Base-by-base conservation (phyloP, 1,284 basidiomycete genomes). In the Cutaneotrichosporon sp. region DNA sequence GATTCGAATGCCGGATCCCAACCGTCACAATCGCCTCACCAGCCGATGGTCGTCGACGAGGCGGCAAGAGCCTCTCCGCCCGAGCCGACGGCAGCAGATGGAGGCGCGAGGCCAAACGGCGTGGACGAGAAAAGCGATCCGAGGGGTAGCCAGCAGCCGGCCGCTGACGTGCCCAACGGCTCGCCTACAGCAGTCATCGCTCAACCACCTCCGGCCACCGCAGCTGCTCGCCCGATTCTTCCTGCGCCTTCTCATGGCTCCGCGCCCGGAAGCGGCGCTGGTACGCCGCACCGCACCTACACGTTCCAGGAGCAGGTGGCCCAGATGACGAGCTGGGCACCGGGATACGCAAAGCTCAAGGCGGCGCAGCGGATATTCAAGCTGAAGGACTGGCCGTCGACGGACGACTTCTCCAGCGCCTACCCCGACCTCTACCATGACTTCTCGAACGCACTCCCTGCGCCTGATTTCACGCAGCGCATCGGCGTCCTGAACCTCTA, bases 371-470 rank as follows among this genome's bases (percentile, higher is more conserved):
- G 42, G 24, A 59, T 63, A 18, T 53, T 56, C 46, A 63, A 59
- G 34, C 54, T 58, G 6, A 50, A 64, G 87, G 95, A 98, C 77
- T 97, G 94, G 93, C 95, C 95, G 2, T 85, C 89, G 0, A 88
- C 88, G 2, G 84, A 86, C 3, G 92, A 95, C 65, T 95, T 97
- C 79, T 88, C 88, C 70, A 82, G 83, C 2, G 85, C 86, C 5
- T 93, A 94, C 71, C 94, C 94, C 0, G 87, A 89, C 64, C 81
- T 97, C n/a, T 97, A 88, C 72, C 84, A 89, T 22, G 95, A 97
- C 72, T 97, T 97, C 73, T 87, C 85, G 67, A 79, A 84, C 16
- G 87, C 87, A 1, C 87, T 97, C 1, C 95, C 95, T 0, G 87
- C 92, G 0, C 92, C 92, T 0, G 89, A 89, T 73, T 94, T 90